Conservation (phyloP, 768 basidiomycete genomes). For the Tremella yokohamensis region DNA sequence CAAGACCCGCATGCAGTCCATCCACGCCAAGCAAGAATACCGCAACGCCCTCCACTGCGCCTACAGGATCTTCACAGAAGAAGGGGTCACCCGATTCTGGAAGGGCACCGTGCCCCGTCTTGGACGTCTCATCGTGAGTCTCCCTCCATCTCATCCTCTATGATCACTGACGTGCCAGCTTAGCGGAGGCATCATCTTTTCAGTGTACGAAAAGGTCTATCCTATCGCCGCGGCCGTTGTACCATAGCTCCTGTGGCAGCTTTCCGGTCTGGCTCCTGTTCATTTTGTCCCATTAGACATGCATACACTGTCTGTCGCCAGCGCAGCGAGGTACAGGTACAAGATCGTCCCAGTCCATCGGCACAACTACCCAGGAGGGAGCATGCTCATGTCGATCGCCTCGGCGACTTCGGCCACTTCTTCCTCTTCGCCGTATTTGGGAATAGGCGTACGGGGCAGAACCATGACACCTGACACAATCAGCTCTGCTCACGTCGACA, state of each 20-base stretch:
- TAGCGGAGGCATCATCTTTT: slow-evolving; percentile 10
- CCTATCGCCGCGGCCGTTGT: slow-evolving; percentile 4
- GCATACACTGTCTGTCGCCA: too few relatives aligned
- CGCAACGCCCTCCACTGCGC: slow-evolving; percentile 93
- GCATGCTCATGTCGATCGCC: slow-evolving; percentile 79
- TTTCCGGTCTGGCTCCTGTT: too few relatives aligned
- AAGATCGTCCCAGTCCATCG: not conserved
- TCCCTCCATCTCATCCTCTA: not conserved
- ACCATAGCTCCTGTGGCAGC: too few relatives aligned
- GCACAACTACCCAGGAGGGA: slow-evolving; percentile 78
- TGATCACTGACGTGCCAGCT: not conserved
- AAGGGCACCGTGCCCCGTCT: slow-evolving; percentile 90
- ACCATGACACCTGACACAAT: slow-evolving; percentile 77
- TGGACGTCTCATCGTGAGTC: slow-evolving; percentile 63
- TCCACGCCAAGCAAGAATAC: slow-evolving; percentile 77
- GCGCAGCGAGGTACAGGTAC: too few relatives aligned
- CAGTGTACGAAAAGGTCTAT: slow-evolving; percentile 9
- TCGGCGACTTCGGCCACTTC: slow-evolving; percentile 56
- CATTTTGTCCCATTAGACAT: too few relatives aligned
- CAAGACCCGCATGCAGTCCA: slow-evolving; percentile 96
- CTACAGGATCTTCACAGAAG: slow-evolving; percentile 88
- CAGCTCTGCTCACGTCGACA: not conserved
- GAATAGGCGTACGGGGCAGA: slow-evolving; percentile 93
- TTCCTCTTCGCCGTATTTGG: slow-evolving; percentile 60
- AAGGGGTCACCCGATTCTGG: slow-evolving; percentile 91